Base-by-base conservation (phyloP, 176 grass and related monocot species). In the Rhynchospora tenuis region DNA sequence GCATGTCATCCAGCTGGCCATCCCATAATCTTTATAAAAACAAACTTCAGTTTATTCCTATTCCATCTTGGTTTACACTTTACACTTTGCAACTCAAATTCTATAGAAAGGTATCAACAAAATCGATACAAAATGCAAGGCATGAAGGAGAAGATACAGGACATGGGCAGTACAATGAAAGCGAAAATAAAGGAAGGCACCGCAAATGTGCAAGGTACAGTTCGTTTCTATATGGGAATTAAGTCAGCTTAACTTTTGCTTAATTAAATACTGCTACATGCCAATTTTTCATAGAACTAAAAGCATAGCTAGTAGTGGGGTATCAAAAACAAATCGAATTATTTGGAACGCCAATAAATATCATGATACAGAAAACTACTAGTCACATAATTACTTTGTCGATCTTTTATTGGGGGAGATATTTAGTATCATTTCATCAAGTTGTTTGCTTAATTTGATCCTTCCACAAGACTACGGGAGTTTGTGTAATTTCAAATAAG, bases 71-170 rank as follows among this genome's bases (percentile, higher is more conserved):
- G 15, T 62, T 62, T 28, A 10, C n/a, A n/a, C n/a, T 54, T 22
- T 55, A 9, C 23, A 0, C 22, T 43, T 42, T 19, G 17, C 12
- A 64, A 3, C 44, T 16, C 0, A 60, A 59, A 64, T 44, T 82
- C 80, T 81, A 19, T 81, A 19, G 19, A 12, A 63, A 63, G n/a
- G 22, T 14, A 63, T 44, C 10, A 81, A 81, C 22, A 66, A 82
- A 82, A 65, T 7, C 7, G 66, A 64, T 48, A 50, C 27, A 33
- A 82, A n/a, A 82, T 82, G 80, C 80, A 82, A 19, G 80, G 80
- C 31, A 82, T 67, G 80, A 82, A 82, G 26, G 80, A 50, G 79
- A 81, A 81, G 79, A 12, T 65, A 1, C 57, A 81, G 59, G 79
- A 82, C 61, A 82, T 82, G 80, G 20, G 60, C 23, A 82, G 80